Percentiles rank a stretch among this genome's conserved stretches.
Evolutionary conservation across 176 grass and related monocot genomes (phyloP).

Genomic region (Themeda triandra): DNA sequence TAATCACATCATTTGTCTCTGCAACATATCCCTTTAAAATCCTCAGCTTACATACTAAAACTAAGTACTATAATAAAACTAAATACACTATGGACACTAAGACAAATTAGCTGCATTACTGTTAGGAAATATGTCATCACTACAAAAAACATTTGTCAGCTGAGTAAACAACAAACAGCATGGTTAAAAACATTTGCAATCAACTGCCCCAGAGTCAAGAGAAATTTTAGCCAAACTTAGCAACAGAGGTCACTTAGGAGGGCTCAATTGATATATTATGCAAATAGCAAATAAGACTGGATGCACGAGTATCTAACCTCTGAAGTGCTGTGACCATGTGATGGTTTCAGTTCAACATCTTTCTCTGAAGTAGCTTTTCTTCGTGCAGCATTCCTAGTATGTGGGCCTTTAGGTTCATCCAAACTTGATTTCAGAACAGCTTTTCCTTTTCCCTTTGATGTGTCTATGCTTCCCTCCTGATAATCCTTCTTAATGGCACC

Average conservation of each 20-base stretch:
- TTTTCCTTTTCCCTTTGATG: slow-evolving; percentile 82
- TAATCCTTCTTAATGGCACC: slow-evolving; percentile 49
- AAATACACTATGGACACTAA: not conserved
- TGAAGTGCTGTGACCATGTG: slow-evolving; percentile 56
- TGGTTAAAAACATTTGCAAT: slow-evolving; percentile 4
- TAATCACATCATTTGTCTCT: not conserved
- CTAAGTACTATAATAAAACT: not conserved
- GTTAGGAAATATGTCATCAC: not conserved
- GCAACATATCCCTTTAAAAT: not conserved
- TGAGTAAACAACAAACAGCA: not conserved
- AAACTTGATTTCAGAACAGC: slow-evolving; percentile 55
- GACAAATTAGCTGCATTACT: not conserved
- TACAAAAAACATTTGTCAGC: not conserved
- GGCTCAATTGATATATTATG: not conserved
- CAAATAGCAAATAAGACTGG: not conserved
- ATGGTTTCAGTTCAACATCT: slow-evolving; percentile 55
- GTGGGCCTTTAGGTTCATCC: slow-evolving; percentile 55
- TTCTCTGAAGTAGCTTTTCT: slow-evolving; percentile 69
- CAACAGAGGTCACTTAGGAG: not conserved
- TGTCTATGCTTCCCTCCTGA: slow-evolving; percentile 42
- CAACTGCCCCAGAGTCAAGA: not conserved
- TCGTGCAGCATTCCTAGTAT: slow-evolving; percentile 59
- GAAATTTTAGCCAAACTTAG: not conserved
- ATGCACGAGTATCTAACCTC: slow-evolving; percentile 53
- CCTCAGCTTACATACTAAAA: not conserved